Conservation (phyloP, 345 rosid genomes). For the Hibiscus syriacus region DNA sequence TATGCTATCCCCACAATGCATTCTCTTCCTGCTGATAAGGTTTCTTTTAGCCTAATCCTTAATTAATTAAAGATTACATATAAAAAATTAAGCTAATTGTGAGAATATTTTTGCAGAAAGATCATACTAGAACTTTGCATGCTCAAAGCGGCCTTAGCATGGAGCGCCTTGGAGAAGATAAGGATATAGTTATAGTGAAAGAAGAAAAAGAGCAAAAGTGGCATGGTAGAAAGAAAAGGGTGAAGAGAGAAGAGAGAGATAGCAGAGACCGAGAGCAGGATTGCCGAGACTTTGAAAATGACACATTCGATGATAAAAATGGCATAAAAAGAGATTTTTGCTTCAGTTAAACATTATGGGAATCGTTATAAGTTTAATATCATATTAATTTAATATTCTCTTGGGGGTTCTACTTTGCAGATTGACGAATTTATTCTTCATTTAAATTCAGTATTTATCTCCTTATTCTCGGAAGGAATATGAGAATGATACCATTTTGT, state of each 20-base stretch:
- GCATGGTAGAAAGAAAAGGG: constrained; percentile 57
- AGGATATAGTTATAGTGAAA: constrained; percentile 41
- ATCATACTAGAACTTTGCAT: constrained; percentile 40
- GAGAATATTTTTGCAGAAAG: constrained; percentile 50
- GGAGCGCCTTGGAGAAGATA: constrained; percentile 52
- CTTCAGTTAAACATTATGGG: not conserved
- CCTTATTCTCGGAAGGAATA: not conserved
- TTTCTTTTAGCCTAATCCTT: constrained; percentile 18
- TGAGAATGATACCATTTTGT: not conserved
- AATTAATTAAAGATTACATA: not conserved
- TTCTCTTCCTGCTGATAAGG: constrained; percentile 62
- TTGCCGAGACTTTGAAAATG: constrained; percentile 51
- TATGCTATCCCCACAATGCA: constrained; percentile 47
- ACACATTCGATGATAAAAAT: constrained; percentile 60
- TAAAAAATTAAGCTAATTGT: constrained; percentile 19
- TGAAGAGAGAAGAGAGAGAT: constrained; percentile 64
- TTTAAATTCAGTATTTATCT: not conserved
- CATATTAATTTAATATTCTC: not conserved
- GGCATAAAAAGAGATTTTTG: constrained; percentile 41
- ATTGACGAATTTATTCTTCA: not conserved
- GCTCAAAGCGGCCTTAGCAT: constrained; percentile 45
- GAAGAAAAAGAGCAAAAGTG: constrained; percentile 61
- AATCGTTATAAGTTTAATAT: not conserved
- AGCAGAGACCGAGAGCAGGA: constrained; percentile 47
- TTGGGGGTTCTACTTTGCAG: not conserved